phyloP scores from a whole-genome alignment of 306 rosid species.

The Spatholobus suberectus region DNA sequence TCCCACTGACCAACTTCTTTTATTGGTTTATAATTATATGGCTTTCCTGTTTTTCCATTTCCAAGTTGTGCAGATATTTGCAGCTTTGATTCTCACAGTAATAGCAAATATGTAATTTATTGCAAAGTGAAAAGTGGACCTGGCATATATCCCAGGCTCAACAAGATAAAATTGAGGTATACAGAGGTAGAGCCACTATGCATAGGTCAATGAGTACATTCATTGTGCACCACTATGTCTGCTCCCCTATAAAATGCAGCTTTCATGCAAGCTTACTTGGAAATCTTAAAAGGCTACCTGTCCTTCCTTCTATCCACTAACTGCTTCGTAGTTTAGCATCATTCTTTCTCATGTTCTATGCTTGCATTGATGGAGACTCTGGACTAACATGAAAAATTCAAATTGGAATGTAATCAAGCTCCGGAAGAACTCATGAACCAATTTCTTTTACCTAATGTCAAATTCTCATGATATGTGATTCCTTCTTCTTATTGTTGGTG shows the following conservation, averaged over 20 bases:
- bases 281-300: slow-evolving; percentile 38
- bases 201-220: slow-evolving; percentile 60
- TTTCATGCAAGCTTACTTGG: slow-evolving; percentile 54
- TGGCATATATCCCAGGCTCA: slow-evolving; percentile 56
- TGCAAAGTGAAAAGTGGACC: slow-evolving; percentile 50
- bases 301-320: slow-evolving; percentile 46
- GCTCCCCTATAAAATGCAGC: slow-evolving; percentile 60
- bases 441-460: slow-evolving; percentile 35
- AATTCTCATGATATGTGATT: slow-evolving; percentile 30
- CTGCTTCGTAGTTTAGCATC: slow-evolving; percentile 25
- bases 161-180: slow-evolving; percentile 49
- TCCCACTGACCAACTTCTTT: slow-evolving; percentile 51
- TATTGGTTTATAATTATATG: slow-evolving; percentile 43
- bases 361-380: slow-evolving; percentile 49
- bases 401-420: slow-evolving; percentile 38
- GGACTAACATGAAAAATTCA: slow-evolving; percentile 32
- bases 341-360: slow-evolving; percentile 35
- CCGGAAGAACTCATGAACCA: not conserved
- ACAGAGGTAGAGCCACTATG: slow-evolving; percentile 55
- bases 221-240: slow-evolving; percentile 64
- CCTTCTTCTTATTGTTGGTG: not conserved
- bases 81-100: slow-evolving; percentile 55
- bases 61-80: slow-evolving; percentile 52
- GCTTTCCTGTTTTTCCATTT: slow-evolving; percentile 45
- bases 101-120: slow-evolving; percentile 44